Evolutionary conservation across 176 grass and related monocot genomes (phyloP).

Genomic region (Puya raimondii): DNA sequence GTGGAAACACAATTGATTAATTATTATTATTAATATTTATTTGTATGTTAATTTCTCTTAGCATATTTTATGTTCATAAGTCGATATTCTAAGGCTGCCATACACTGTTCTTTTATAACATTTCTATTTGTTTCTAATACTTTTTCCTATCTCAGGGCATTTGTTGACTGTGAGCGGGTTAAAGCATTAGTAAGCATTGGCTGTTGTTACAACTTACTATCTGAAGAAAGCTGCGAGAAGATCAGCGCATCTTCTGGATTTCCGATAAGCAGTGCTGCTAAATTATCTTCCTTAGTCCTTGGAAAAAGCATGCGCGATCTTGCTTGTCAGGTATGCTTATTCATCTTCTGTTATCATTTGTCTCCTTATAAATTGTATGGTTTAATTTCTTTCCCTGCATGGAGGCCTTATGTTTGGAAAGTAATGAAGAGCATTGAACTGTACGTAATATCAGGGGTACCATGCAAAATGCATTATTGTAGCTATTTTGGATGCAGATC

Average conservation of each 20-base stretch:
- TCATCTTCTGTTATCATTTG: neutral
- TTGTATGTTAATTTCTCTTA: neutral
- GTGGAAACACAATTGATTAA: conserved; percentile 7
- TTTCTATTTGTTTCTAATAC: conserved; percentile 6
- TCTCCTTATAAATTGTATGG: neutral
- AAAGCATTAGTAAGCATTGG: conserved; percentile 67
- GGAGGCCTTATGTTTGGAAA: no score
- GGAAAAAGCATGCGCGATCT: conserved; percentile 82
- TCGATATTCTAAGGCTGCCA: neutral
- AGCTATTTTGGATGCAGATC: no score
- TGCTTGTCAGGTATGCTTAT: conserved; percentile 67
- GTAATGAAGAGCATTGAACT: no score
- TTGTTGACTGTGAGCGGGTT: conserved; percentile 57
- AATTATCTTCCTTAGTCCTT: conserved; percentile 30
- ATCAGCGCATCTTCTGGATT: conserved; percentile 40
- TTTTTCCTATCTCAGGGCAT: conserved; percentile 38
- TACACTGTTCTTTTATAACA: neutral
- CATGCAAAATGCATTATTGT: no score
- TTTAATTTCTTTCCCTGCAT: no score
- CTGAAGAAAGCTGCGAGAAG: conserved; percentile 36
- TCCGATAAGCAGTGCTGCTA: conserved; percentile 71
- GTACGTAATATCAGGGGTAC: no score
- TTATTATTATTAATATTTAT: neutral
- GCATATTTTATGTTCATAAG: neutral
- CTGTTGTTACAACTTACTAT: conserved; percentile 92